Evolutionary conservation across 2,329 filamentous ascomycete genomes (phyloP), one percentile per base, ranked within the genome.

Genomic region (Beauveria sp.): DNA sequence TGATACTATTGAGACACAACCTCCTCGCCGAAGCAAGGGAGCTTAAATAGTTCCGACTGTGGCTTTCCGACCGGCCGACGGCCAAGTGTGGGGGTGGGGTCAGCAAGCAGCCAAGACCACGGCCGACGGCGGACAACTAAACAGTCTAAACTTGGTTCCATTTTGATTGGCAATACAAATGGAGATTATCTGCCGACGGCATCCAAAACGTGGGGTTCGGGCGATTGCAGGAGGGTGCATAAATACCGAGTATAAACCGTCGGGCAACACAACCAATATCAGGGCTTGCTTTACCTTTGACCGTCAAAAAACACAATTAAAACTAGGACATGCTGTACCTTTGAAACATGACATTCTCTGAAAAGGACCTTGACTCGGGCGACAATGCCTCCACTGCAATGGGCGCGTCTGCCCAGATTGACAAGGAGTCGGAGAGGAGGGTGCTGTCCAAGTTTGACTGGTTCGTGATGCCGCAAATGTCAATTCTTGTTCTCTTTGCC

Each of bases 81-180:
- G 28, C 55, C 55, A 22, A 58, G 28, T 49, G 49, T 34, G 60
- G 66, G 73, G 60, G 73, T 74, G 62, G 73, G 71, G 22, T 51
- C 55, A 22, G 34, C 55, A 22, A 22, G 64, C 42, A 22, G 50
- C 45, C 62, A 65, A 86, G 83, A 49, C 50, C 26, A 61, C 51
- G 40, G 59, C 59, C 43, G 59, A 54, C 59, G 59, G 59, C 59
- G 59, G 51, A 34, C 50, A 12, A 50, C 3, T 38, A 38, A 38
- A 38, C 1, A 14, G 12, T 38, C 34, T 38, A 38, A 5, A 38
- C 34, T 16, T 38, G 34, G 34, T 38, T n/a, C 2, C n/a, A 40
- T 9, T 5, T 1, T 59, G 45, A 59, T 59, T 50, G 43, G 54
- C 24, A n/a, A 10, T 45, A 18, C 34, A 8, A 9, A 5, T 43